Evolutionary conservation across 352 stramenopile species (phyloP).

Genomic region (Pseudoperonospora humuli): DNA sequence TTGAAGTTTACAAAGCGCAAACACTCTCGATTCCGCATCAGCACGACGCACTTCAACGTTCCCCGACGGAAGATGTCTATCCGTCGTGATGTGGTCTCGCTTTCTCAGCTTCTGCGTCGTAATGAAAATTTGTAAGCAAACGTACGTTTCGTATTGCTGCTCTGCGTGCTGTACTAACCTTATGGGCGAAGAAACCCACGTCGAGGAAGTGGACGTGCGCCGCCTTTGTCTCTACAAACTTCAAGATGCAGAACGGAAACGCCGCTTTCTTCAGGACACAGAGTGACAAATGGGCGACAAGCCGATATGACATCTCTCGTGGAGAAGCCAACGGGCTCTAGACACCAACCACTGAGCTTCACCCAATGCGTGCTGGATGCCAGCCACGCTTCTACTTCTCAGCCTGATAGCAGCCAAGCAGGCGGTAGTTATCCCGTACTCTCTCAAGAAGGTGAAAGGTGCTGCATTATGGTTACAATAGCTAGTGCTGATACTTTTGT

Average conservation of each 20-base stretch:
- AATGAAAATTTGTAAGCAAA: conserved; percentile 28
- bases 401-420: conserved; percentile 17
- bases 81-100: conserved; percentile 57
- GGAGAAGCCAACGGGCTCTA: neutral
- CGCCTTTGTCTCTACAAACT: conserved; percentile 18
- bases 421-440: conserved; percentile 3
- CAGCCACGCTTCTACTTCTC: conserved; percentile 8
- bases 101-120: conserved; percentile 60
- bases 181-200: conserved; percentile 7
- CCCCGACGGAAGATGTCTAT: conserved; percentile 40
- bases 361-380: conserved; percentile 7
- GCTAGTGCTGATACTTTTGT: neutral
- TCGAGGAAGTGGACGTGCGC: conserved; percentile 4
- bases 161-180: neutral
- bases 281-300: neutral
- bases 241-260: conserved; percentile 10
- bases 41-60: neutral
- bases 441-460: conserved; percentile 30
- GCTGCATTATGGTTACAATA: neutral
- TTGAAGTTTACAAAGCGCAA: conserved; percentile 24
- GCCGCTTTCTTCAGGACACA: neutral
- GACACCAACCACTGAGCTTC: conserved; percentile 12
- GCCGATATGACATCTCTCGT: neutral
- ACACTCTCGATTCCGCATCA: conserved; percentile 28
- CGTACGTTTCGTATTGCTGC: neutral